A percentile compares a stretch with the other conserved stretches of the same genome.
These are phyloP conservation scores for Leishmania turanica DNA, from an alignment of 208 protist genomes.

Conservation along the genomic window DNA sequence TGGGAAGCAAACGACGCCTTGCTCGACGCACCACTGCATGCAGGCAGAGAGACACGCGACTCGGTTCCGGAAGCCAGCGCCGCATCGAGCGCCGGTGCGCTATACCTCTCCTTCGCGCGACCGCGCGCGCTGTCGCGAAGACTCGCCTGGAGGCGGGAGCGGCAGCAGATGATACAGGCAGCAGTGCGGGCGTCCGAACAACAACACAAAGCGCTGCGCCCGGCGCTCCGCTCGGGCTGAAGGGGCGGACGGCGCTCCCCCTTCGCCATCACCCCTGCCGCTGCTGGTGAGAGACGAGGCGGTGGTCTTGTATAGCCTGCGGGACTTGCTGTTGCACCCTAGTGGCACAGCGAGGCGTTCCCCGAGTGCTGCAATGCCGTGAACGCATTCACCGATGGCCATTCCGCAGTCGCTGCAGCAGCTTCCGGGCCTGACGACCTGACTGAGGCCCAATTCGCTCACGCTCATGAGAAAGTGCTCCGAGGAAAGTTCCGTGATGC, in stretches of 20 bases:
- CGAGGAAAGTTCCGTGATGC: conserved; percentile 17
- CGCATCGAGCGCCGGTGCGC: neutral
- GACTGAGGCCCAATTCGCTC: neutral
- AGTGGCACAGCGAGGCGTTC: neutral
- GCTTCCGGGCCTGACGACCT: neutral
- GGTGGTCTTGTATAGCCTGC: neutral
- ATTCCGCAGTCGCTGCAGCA: conserved; percentile 14
- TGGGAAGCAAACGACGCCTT: neutral
- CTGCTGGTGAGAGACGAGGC: neutral
- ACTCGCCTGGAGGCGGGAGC: conserved; percentile 4
- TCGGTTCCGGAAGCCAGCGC: neutral
- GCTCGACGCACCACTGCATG: neutral
- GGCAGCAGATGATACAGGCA: conserved; percentile 28
- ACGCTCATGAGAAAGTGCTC: conserved; percentile 32
- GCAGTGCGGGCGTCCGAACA: conserved; percentile 27
- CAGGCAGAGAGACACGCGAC: neutral
- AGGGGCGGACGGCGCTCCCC: neutral
- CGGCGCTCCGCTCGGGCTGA: conserved; percentile 14
- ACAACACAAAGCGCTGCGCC: conserved; percentile 14
- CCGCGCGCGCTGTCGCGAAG: neutral
- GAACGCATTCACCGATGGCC: neutral
- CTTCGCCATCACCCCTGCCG: neutral
- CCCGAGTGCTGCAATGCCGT: neutral
- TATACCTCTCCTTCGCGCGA: neutral
- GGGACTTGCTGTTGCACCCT: neutral